Conservation (phyloP, 2,329 filamentous ascomycete genomes). For the Zopfia rhizophila region DNA sequence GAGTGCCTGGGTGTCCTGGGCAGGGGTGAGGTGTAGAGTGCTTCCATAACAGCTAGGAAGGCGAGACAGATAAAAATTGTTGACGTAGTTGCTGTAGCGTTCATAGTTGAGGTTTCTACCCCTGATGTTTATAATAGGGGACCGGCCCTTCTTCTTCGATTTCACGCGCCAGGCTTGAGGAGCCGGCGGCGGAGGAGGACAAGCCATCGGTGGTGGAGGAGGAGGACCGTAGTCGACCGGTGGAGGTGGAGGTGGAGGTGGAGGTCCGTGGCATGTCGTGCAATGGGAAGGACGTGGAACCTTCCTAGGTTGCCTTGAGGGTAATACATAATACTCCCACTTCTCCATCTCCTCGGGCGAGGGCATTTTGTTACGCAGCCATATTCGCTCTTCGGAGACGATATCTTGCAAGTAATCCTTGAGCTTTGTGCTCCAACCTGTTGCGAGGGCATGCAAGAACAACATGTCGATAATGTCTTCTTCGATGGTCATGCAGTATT, state of each 20-base stretch:
- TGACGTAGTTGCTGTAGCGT: conserved; percentile 26
- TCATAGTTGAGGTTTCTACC: conserved; percentile 20
- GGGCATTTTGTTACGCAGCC: conserved; percentile 8
- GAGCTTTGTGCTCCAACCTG: conserved; percentile 34
- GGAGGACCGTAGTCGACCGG: conserved; percentile 6
- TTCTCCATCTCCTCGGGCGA: conserved; percentile 18
- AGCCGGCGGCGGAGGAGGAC: conserved; percentile 7
- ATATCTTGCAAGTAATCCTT: conserved; percentile 22
- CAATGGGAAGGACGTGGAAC: conserved; percentile 11
- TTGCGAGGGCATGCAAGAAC: conserved; percentile 35
- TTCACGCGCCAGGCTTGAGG: neutral
- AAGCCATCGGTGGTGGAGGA: conserved; percentile 20
- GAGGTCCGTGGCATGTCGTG: conserved; percentile 22
- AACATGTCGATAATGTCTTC: conserved; percentile 42
- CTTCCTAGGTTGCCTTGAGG: conserved; percentile 7
- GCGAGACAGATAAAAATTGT: conserved; percentile 38
- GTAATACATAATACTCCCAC: conserved; percentile 34
- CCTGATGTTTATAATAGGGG: neutral
- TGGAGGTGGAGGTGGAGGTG: conserved; percentile 14
- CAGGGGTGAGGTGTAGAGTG: conserved; percentile 11
- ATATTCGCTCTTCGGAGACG: conserved; percentile 4
- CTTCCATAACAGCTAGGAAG: conserved; percentile 28
- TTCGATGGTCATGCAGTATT: conserved; percentile 35
- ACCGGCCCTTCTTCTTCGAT: conserved; percentile 1
- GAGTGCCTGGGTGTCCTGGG: conserved; percentile 28